phyloP scores from a whole-genome alignment of 176 grass and related monocot genomes.

The Sorghum bicolor region Sorghum_bicolor_NCBIv3 NC_012873.2:14770501-14771000 shows the following conservation, averaged over 20 bases:
- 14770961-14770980: conserved; percentile 59
- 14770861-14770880: not conserved
- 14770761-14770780: too few species aligned
- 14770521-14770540: not conserved
- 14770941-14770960: conserved; percentile 83
- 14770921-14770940: conserved; percentile 19
- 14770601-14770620: too few species aligned
- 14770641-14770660: too few species aligned
- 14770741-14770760: not conserved
- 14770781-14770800: not conserved
- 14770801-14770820: not conserved
- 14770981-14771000: conserved; percentile 51
- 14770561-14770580: too few species aligned
- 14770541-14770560: not conserved
- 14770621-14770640: too few species aligned
- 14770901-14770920: not conserved
- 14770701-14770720: too few species aligned
- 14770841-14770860: not conserved
- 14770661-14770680: too few species aligned
- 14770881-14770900: not conserved
- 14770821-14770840: not conserved
- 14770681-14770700: too few species aligned
- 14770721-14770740: not conserved
- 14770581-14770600: too few species aligned
- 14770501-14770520: not conserved